Evolutionary conservation across 176 grass and related monocot species (phyloP).

Genomic region (Lolium perenne): DNA sequence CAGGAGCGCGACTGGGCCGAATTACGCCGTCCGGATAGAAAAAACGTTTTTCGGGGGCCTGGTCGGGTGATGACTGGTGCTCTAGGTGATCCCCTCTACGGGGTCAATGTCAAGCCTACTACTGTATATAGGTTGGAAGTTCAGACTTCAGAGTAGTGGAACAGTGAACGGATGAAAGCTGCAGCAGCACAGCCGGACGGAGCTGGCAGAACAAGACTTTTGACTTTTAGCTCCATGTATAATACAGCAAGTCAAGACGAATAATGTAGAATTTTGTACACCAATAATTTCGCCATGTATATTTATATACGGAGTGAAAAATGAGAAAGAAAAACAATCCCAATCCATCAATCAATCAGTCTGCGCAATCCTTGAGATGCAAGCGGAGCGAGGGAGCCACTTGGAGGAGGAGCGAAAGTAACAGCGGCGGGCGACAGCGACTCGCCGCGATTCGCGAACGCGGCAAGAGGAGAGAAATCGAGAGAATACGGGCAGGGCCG

Average conservation of each 20-base stretch:
- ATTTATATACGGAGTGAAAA: background rate
- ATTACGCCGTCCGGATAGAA: too few relatives aligned
- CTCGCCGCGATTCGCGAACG: background rate
- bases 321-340: background rate
- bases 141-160: background rate
- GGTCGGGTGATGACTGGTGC: background rate
- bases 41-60: too few relatives aligned
- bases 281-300: background rate
- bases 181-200: background rate
- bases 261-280: background rate
- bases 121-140: background rate
- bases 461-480: background rate
- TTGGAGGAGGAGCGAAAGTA: background rate
- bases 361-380: conserved; percentile 37
- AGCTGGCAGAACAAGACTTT: background rate
- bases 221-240: background rate
- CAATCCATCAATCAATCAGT: background rate
- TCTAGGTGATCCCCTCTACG: background rate
- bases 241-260: background rate
- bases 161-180: background rate
- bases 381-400: conserved; percentile 20
- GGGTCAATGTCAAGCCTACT: background rate
- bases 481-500: background rate
- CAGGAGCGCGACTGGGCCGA: too few relatives aligned
- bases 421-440: background rate